phyloP scores from a whole-genome alignment of 176 grass and related monocot species.

The Saccharum spontaneum region DNA sequence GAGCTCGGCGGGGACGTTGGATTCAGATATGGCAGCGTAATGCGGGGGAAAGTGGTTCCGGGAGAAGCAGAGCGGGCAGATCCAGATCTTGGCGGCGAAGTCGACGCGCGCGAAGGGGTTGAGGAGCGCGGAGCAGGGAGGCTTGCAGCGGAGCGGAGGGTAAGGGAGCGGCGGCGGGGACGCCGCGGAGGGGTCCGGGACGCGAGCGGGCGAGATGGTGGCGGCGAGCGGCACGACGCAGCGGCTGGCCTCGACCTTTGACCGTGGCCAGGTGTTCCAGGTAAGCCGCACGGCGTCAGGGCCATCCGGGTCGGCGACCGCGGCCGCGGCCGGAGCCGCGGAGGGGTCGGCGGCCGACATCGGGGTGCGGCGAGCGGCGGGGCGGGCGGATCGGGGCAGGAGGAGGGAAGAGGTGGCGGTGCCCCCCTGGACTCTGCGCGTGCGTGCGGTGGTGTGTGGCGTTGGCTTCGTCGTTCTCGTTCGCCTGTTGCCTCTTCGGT shows the following conservation, averaged over 20 bases:
- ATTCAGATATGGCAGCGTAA: conserved; percentile 81
- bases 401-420: background rate
- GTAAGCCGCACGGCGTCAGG: conserved; percentile 85
- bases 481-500: background rate
- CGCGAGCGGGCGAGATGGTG: conserved; percentile 56
- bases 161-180: conserved; percentile 67
- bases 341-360: conserved; percentile 39
- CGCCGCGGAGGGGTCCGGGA: conserved; percentile 49
- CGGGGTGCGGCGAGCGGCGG: conserved; percentile 9
- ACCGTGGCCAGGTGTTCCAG: conserved; percentile 87
- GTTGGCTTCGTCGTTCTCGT: background rate
- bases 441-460: background rate
- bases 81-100: conserved; percentile 98
- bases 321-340: background rate
- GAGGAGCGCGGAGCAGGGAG: conserved; percentile 72
- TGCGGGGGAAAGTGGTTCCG: conserved; percentile 94
- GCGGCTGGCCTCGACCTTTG: conserved; percentile 97
- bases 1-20: conserved; percentile 85
- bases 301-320: conserved; percentile 56
- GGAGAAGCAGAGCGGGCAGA: conserved; percentile 95
- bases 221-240: conserved; percentile 88
- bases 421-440: conserved; percentile 5
- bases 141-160: conserved; percentile 87
- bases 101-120: conserved; percentile 96
- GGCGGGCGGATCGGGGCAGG: conserved; percentile 26